Evolutionary conservation across 352 stramenopile species (phyloP), one percentile per base, ranked within the genome.

Genomic region (Pythium aphanidermatum): DNA sequence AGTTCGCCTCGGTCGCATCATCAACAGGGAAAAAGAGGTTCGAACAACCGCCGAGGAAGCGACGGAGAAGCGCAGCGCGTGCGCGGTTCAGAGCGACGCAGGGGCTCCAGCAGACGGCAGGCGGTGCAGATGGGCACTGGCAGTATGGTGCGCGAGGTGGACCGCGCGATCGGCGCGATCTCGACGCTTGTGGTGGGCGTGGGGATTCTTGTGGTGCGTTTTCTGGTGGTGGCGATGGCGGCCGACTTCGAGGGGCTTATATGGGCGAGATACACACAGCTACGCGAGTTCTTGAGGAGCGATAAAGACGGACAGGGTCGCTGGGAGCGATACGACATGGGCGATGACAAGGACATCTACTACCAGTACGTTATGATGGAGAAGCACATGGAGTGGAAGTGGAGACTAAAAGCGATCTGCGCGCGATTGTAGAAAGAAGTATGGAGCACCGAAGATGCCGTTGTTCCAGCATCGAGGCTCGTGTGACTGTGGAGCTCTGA

Each of bases 121-220:
- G n/a, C n/a, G n/a, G n/a, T n/a, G 16, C 28, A 25, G 25, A 85
- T 81, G 68, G 57, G 45, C 49, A 39, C 33, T 32, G 68, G 70
- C 53, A 61, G 66, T 27, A 75, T 83, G 54, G 76, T 86, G 56
- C 76, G 76, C 50, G 79, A 86, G 50, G 70, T 92, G 35, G 79
- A 92, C 52, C 74, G 76, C 34, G 74, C 76, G 34, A 86, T 92
- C 42, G 79, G 79, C 31, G 77, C 76, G 9, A 51, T 89, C 26
- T 86, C 76, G 4, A 89, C 79, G 32, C 62, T 92, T n/a, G 64
- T 76, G 26, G 44, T 92, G n/a, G 76, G 79, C 33, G 59, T 92
- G 34, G 72, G 74, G 33, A 63, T 92, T 30, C 60, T 87, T 6
- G 38, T 86, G 68, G 79, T 92, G 55, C 42, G 73, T 41, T 20